Evolutionary conservation across 495 filamentous ascomycete species (phyloP).

Genomic region (Zalerion maritima): DNA sequence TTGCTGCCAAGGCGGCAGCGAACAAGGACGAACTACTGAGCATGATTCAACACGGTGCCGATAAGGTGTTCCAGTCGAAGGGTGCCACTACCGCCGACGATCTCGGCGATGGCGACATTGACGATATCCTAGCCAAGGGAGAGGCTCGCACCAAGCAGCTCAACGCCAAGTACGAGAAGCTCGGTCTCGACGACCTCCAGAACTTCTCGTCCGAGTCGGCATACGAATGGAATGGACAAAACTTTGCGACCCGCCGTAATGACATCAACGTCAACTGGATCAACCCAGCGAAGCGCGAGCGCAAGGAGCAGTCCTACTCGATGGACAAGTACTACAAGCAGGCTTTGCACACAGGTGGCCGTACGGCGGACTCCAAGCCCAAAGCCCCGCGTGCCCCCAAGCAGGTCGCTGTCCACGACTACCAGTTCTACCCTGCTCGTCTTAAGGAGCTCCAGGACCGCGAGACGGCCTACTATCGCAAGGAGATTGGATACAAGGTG

Average conservation of each 20-base stretch:
- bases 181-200: slow-evolving; percentile 96
- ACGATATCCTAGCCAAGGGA: slow-evolving; percentile 70
- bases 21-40: slow-evolving; percentile 91
- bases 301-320: slow-evolving; percentile 94
- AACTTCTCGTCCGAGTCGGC: slow-evolving; percentile 95
- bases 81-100: slow-evolving; percentile 45
- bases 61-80: slow-evolving; percentile 67
- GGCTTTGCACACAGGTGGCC: slow-evolving; percentile 70
- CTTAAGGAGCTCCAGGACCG: slow-evolving; percentile 85
- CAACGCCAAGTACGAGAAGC: slow-evolving; percentile 86
- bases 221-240: slow-evolving; percentile 97
- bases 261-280: slow-evolving; percentile 95
- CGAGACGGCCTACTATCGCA: slow-evolving; percentile 90
- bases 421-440: slow-evolving; percentile 82
- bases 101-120: slow-evolving; percentile 76
- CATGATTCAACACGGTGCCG: slow-evolving; percentile 99
- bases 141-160: slow-evolving; percentile 81
- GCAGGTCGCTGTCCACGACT: slow-evolving; percentile 83
- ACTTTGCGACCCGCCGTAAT: slow-evolving; percentile 84
- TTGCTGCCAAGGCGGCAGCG: slow-evolving; percentile 67
- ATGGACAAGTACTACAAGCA: slow-evolving; percentile 98
- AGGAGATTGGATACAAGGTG: slow-evolving; percentile 88
- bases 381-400: slow-evolving; percentile 93
- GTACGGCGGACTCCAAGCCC: slow-evolving; percentile 77
- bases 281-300: slow-evolving; percentile 94